Evolutionary conservation across 108 stramenopile genomes (phyloP), one percentile per base, ranked within the genome.

Genomic region (Skeletonema grethae): DNA sequence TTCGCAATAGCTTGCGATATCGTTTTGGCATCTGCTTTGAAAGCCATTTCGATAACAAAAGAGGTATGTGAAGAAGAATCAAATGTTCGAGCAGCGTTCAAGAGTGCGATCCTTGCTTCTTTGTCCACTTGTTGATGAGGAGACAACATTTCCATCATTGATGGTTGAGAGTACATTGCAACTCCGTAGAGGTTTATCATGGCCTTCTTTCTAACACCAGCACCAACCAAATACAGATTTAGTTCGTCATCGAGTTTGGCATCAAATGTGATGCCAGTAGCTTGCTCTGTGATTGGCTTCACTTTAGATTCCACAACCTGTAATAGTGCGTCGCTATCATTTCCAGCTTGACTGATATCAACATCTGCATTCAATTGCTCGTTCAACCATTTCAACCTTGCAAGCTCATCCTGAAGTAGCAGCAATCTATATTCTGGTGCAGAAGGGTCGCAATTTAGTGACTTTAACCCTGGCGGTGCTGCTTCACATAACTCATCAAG

Each of bases 271-370:
- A 77, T 67, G 18, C 62, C 58, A 7, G 69, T 70, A 22, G 57
- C 11, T 29, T 32, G n/a, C 11, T 59, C 30, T 32, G 90, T 11
- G 88, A 59, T 76, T 97, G 96, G 13, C 96, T 31, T 62, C 70
- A 34, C 63, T 63, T n/a, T 45, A n/a, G 43, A 45, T 45, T 45
- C 43, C 15, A 45, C 43, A 45, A 45, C 43, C n/a, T 45, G 43
- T 45, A 13, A 13, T 13, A 45, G n/a, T 45, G 43, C 43, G 13
- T 45, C n/a, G 43, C n/a, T 45, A n/a, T n/a, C n/a, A 13, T 45
- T n/a, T 34, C 34, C 34, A 34, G 7, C 34, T n/a, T n/a, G 43
- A 45, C 3, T n/a, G n/a, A 45, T 4, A 11, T 45, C 43, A 45
- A 45, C 43, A n/a, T 45, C n/a, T 45, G 43, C 15, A 45, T 16